Evolutionary conservation across 345 rosid species (phyloP).

Genomic region (Sisymbrium altissimum): DNA sequence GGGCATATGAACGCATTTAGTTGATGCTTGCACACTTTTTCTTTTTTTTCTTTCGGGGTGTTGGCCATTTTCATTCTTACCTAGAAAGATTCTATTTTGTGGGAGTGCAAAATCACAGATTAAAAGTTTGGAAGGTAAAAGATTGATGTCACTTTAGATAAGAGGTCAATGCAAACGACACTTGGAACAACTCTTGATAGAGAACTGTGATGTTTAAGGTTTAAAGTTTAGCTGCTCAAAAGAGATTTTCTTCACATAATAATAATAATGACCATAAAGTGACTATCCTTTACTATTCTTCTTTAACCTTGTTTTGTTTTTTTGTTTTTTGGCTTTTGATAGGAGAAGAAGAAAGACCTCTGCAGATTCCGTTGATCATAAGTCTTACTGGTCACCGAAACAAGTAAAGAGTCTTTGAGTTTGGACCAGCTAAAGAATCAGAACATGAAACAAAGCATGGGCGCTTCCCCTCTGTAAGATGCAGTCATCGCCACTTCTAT

Average conservation of each 20-base stretch:
- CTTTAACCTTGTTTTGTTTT: neutral
- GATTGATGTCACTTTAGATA: conserved; percentile 16
- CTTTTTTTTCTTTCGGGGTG: neutral
- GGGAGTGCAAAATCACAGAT: conserved; percentile 17
- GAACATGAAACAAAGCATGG: conserved; percentile 9
- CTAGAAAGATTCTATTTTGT: conserved; percentile 4
- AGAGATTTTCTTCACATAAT: conserved; percentile 3
- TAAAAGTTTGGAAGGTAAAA: conserved; percentile 15
- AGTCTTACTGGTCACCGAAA: conserved; percentile 16
- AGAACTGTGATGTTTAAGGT: conserved; percentile 30
- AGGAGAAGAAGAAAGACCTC: conserved; percentile 6
- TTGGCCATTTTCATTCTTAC: conserved; percentile 7
- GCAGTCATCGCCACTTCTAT: conserved; percentile 1
- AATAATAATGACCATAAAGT: neutral
- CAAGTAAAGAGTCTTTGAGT: conserved; percentile 14
- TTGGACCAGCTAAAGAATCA: conserved; percentile 17
- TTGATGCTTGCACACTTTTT: conserved; percentile 13
- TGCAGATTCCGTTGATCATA: neutral
- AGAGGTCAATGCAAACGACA: conserved; percentile 25
- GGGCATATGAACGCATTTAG: conserved; percentile 8
- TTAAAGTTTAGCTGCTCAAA: conserved; percentile 23
- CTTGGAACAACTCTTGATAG: conserved; percentile 16
- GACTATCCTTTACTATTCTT: neutral
- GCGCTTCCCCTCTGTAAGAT: conserved; percentile 12
- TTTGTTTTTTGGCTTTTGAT: conserved; percentile 3